Conservation (phyloP, 202 grass and related monocot species). For the Bolboschoenoplectus hybrid region DNA sequence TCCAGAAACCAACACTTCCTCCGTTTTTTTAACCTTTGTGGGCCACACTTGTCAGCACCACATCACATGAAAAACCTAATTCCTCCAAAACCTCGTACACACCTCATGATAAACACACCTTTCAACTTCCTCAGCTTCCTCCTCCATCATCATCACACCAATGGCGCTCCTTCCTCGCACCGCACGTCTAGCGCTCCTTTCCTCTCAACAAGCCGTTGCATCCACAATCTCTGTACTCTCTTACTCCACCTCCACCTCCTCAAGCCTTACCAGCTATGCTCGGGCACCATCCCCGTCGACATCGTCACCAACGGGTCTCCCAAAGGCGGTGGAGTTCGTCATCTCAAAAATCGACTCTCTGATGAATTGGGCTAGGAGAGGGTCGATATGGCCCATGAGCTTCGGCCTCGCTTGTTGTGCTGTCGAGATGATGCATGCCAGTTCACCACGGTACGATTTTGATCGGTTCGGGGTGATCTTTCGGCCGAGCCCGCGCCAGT, state of each 20-base stretch:
- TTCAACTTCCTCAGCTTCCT: neutral
- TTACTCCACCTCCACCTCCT: constrained; percentile 22
- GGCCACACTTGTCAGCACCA: no score
- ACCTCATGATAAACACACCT: neutral
- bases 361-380: constrained; percentile 76
- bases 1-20: no score
- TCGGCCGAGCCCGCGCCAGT: constrained; percentile 88
- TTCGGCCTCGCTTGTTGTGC: constrained; percentile 90
- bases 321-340: constrained; percentile 77
- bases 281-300: constrained; percentile 43
- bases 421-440: constrained; percentile 91
- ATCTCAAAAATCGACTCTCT: constrained; percentile 82
- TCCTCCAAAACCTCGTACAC: constrained; percentile 32
- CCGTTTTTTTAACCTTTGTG: no score
- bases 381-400: constrained; percentile 86
- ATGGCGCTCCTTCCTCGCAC: constrained; percentile 83
- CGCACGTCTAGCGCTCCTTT: constrained; percentile 66
- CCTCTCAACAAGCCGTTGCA: constrained; percentile 44
- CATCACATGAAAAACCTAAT: neutral
- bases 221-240: constrained; percentile 8
- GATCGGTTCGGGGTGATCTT: constrained; percentile 92
- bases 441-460: constrained; percentile 85
- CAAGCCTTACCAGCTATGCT: constrained; percentile 37
- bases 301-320: constrained; percentile 40
- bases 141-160: constrained; percentile 13